These are phyloP conservation scores for Ophiostoma quercus DNA, from an alignment of 2,329 filamentous ascomycete species.

Conservation along the genomic window DNA sequence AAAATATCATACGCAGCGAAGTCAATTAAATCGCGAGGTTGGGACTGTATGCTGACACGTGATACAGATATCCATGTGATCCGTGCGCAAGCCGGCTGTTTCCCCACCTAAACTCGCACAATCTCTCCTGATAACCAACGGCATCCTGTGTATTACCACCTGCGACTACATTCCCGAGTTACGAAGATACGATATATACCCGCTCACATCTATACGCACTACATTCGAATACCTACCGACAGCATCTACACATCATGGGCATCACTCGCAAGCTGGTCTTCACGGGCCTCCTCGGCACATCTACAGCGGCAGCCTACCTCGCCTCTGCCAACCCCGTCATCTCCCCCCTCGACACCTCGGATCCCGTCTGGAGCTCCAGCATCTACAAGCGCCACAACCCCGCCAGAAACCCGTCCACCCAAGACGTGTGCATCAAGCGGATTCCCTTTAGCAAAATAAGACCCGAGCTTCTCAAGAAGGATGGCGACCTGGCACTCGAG, in stretches of 20 bases:
- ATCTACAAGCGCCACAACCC: constrained; percentile 58
- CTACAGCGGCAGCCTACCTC: constrained; percentile 47
- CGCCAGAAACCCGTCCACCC: constrained; percentile 54
- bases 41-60: background rate
- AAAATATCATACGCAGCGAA: too few species aligned
- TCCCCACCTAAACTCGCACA: background rate
- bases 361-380: constrained; percentile 56
- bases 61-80: background rate
- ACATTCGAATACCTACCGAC: background rate
- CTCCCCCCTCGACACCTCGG: constrained; percentile 52
- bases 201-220: too few species aligned
- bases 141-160: background rate
- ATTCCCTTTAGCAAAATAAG: constrained; percentile 60
- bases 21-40: background rate
- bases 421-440: constrained; percentile 60
- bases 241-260: constrained; percentile 42
- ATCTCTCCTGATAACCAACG: constrained; percentile 5
- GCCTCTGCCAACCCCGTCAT: constrained; percentile 53
- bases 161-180: background rate
- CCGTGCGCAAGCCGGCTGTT: background rate
- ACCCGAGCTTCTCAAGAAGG: constrained; percentile 58
- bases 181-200: background rate
- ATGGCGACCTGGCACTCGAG: constrained; percentile 53
- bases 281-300: constrained; percentile 45
- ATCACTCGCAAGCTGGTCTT: constrained; percentile 45